Evolutionary conservation across 208 protist genomes (phyloP).

Genomic region (Trypanosomatidae sp.): DNA sequence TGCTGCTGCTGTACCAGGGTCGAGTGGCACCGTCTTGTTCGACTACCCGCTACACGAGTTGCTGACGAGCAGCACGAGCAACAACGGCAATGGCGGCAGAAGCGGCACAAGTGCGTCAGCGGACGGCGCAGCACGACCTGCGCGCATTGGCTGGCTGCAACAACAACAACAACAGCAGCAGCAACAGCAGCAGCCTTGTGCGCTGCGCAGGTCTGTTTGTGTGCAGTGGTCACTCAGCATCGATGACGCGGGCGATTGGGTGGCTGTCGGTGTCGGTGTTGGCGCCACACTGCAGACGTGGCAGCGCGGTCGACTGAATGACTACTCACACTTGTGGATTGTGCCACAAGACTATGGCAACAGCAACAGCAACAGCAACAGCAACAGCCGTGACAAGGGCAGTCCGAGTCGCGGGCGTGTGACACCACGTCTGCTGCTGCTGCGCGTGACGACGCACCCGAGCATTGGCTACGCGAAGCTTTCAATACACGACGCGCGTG

Average conservation of each 20-base stretch:
- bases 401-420: too few species aligned
- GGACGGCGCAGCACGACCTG: too few species aligned
- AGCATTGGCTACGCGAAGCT: conserved; percentile 56
- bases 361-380: too few species aligned
- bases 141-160: conserved; percentile 2
- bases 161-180: neutral
- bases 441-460: conserved; percentile 36
- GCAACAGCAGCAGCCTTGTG: neutral
- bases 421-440: conserved; percentile 17
- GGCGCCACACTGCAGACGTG: conserved; percentile 43
- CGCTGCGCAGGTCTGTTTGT: neutral
- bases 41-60: conserved; percentile 50
- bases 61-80: conserved; percentile 10
- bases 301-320: conserved; percentile 28
- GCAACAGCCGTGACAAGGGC: too few species aligned
- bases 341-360: conserved; percentile 22
- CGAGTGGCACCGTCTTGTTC: conserved; percentile 56
- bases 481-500: conserved; percentile 48
- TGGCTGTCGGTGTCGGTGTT: conserved; percentile 76
- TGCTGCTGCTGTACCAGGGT: conserved; percentile 33
- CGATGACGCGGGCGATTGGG: conserved; percentile 74
- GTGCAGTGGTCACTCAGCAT: conserved; percentile 61
- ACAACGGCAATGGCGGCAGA: conserved; percentile 6
- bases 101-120: too few species aligned
- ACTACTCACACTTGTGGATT: conserved; percentile 78